Conservation (phyloP, 495 filamentous ascomycete genomes). For the Penicillium mononematosum region DNA sequence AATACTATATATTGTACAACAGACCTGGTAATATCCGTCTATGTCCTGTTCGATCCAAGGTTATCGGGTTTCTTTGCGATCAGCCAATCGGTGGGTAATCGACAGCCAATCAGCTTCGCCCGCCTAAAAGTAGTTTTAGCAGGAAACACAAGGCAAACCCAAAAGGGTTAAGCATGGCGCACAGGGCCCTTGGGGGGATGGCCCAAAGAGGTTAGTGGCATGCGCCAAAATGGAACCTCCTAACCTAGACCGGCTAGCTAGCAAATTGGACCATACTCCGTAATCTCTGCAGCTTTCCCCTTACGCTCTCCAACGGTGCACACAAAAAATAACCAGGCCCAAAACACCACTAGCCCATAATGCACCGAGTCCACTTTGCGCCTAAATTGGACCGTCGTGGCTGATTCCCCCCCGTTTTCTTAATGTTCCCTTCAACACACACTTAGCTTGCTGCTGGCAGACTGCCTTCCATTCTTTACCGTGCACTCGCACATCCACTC, state of each 20-base stretch:
- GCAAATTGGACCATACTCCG: constrained; percentile 3
- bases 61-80: background rate
- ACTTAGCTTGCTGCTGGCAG: constrained; percentile 11
- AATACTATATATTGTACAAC: background rate
- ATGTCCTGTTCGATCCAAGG: background rate
- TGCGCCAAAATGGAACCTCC: background rate
- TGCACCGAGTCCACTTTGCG: constrained; percentile 16
- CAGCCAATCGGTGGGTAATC: background rate
- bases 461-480: constrained; percentile 26
- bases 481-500: constrained; percentile 43
- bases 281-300: constrained; percentile 23
- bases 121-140: background rate
- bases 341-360: constrained; percentile 17
- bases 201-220: constrained; percentile 3
- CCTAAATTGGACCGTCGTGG: constrained; percentile 14
- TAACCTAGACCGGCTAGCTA: constrained; percentile 14
- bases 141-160: background rate
- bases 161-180: constrained; percentile 15
- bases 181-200: constrained; percentile 15
- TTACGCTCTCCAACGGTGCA: constrained; percentile 14
- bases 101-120: constrained; percentile 3
- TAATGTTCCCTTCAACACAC: background rate
- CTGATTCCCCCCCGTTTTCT: constrained; percentile 14
- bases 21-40: background rate
- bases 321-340: constrained; percentile 12